These are phyloP conservation scores for Syncephalastrum contaminatum DNA, from an alignment of 371 early-diverging fungal genomes.

Conservation along the genomic window DNA sequence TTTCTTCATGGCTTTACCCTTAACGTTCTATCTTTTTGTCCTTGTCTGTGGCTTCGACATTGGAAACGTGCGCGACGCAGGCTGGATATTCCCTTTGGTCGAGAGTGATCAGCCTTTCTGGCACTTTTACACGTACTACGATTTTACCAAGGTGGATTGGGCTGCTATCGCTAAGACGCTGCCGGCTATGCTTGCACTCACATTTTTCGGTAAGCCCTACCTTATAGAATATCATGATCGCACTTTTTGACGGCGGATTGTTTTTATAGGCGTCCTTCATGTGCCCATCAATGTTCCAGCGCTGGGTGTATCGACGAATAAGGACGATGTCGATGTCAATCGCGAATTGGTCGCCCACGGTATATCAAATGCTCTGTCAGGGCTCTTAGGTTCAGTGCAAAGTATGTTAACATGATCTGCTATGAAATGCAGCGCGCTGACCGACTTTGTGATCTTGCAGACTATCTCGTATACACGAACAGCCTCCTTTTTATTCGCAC, in stretches of 20 bases:
- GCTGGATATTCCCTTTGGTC: slow-evolving; percentile 89
- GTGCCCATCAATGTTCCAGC: slow-evolving; percentile 95
- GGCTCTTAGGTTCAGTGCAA: slow-evolving; percentile 77
- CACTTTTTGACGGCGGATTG: background rate
- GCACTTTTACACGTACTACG: slow-evolving; percentile 83
- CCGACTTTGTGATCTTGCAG: slow-evolving; percentile 17
- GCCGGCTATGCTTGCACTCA: slow-evolving; percentile 90
- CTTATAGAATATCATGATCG: background rate
- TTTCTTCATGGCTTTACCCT: slow-evolving; percentile 83
- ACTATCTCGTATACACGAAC: slow-evolving; percentile 90
- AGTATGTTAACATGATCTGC: slow-evolving; percentile 42
- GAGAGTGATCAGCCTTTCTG: slow-evolving; percentile 77
- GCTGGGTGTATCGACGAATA: slow-evolving; percentile 85
- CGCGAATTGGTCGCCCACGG: slow-evolving; percentile 96
- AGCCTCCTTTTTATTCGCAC: slow-evolving; percentile 89
- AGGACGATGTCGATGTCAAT: slow-evolving; percentile 85
- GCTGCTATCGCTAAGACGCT: slow-evolving; percentile 69
- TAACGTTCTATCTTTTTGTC: slow-evolving; percentile 71
- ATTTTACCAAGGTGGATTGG: slow-evolving; percentile 76
- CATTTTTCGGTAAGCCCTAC: slow-evolving; percentile 79
- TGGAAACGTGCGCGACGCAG: slow-evolving; percentile 64
- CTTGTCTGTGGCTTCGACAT: slow-evolving; percentile 61
- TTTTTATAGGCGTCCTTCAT: slow-evolving; percentile 71
- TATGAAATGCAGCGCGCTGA: too few species aligned
- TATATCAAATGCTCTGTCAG: slow-evolving; percentile 82